These are phyloP conservation scores for Solanum dulcamara DNA, from an alignment of 257 asterid species.

Conservation along the genomic window DNA sequence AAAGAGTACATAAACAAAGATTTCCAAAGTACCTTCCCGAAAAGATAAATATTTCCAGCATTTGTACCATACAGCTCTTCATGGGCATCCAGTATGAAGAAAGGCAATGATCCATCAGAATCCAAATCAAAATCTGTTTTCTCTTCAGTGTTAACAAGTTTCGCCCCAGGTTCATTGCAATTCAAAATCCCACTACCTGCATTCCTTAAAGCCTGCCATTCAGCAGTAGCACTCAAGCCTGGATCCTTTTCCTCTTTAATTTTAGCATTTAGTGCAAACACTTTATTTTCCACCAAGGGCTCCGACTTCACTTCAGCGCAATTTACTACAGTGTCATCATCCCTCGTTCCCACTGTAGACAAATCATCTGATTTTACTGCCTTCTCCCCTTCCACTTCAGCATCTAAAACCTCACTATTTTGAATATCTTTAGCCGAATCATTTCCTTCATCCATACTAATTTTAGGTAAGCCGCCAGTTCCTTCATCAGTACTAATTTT, in stretches of 20 bases:
- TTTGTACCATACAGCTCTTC: slow-evolving; percentile 74
- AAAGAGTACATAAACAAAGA: neutral
- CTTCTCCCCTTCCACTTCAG: slow-evolving; percentile 8
- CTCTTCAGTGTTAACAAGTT: slow-evolving; percentile 34
- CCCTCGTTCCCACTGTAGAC: slow-evolving; percentile 3
- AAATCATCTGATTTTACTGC: slow-evolving; percentile 9
- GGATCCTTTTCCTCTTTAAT: slow-evolving; percentile 47
- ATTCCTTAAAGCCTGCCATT: slow-evolving; percentile 65
- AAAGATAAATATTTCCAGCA: slow-evolving; percentile 72
- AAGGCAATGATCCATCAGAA: slow-evolving; percentile 70
- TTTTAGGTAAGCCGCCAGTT: neutral
- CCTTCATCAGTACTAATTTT: slow-evolving; percentile 5
- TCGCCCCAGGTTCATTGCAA: slow-evolving; percentile 16
- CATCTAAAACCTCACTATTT: neutral
- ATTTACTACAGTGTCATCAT: slow-evolving; percentile 11
- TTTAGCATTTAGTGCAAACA: slow-evolving; percentile 62
- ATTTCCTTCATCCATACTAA: slow-evolving; percentile 8
- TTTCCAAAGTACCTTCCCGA: slow-evolving; percentile 67
- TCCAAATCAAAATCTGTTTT: slow-evolving; percentile 58
- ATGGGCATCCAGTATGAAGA: slow-evolving; percentile 81
- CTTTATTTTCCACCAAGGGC: slow-evolving; percentile 34
- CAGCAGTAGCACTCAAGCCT: slow-evolving; percentile 61
- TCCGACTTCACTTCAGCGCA: slow-evolving; percentile 25
- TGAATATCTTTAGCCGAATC: slow-evolving; percentile 1
- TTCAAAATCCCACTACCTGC: slow-evolving; percentile 32